Evolutionary conservation across 495 filamentous ascomycete species (phyloP), one percentile per base, ranked within the genome.

Genomic region (Melanomma pulvis-pyrius): DNA sequence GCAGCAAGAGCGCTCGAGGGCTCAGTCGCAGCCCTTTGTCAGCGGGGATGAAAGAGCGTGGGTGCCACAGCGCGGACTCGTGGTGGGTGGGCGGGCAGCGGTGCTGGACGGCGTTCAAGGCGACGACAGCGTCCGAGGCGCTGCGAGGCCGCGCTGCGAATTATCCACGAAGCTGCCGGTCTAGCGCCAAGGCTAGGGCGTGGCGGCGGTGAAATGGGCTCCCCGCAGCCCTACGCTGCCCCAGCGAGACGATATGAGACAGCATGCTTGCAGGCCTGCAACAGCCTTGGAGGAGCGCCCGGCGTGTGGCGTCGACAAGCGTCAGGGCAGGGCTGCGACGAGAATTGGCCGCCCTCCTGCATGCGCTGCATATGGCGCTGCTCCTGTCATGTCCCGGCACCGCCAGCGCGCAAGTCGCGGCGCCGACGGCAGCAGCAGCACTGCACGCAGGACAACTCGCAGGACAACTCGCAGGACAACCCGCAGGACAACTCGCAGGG

Each of bases 41-140:
- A 17, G 39, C 39, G 9, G 21, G 21, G 12, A 19, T 50, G 48
- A 24, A 50, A 26, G 48, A 50, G 21, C 5, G 48, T 28, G 25
- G 19, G 48, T 50, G 21, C n/a, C 48, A 50, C 48, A 24, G 11
- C 22, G 48, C 25, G 50, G 50, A 28, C 50, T 53, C 39, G 39
- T n/a, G 17, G 17, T 17, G 39, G 39, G 39, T 17, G 9, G 39
- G 39, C 4, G 39, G 39, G 39, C 4, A 15, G 17, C 39, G 17
- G 39, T 44, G 9, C 39, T 44, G 39, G 39, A 44, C 39, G 39
- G 13, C 32, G 32, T 6, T 13, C 6, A 36, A 3, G 39, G 39
- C 39, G 39, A 44, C 39, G 39, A 44, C 39, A 44, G 8, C 17
- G 4, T 44, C 39, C 3, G n/a, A 15, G n/a, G 39, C 39, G 13